phyloP scores from a whole-genome alignment of 306 rosid genomes.

The Lathyrus aphaca region DNA sequence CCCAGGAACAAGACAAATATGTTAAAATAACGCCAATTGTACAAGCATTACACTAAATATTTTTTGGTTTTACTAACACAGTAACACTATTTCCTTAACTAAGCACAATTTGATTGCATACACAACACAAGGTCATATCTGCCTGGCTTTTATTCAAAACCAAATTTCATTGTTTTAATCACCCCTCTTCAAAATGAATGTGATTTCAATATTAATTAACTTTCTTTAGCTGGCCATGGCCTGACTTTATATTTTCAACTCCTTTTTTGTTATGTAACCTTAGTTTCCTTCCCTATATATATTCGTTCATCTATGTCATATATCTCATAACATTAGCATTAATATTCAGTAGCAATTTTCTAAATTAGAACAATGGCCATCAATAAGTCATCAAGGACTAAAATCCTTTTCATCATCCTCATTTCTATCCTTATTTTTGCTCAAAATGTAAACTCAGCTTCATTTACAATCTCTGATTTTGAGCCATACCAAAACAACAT shows the following conservation, averaged over 20 bases:
- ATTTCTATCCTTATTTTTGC: slow-evolving; percentile 4
- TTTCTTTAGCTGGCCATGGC: slow-evolving; percentile 12
- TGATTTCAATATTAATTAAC: background rate
- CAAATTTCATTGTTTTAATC: background rate
- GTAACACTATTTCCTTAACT: background rate
- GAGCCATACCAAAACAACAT: background rate
- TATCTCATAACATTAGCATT: background rate
- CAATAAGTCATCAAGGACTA: background rate
- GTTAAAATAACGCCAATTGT: background rate
- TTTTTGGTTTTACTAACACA: background rate
- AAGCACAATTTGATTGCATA: background rate
- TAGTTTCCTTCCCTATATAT: background rate
- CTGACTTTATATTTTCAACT: background rate
- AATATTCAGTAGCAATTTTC: background rate
- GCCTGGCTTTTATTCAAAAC: background rate
- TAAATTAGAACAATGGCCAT: background rate
- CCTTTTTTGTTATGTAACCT: too few species aligned
- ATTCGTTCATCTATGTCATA: background rate
- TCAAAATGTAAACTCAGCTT: slow-evolving; percentile 31
- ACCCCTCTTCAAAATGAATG: background rate
- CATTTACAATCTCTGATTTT: slow-evolving; percentile 25
- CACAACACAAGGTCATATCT: background rate
- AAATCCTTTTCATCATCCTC: background rate
- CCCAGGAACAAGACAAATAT: background rate
- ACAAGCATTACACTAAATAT: background rate